phyloP scores from a whole-genome alignment of 2,329 filamentous ascomycete species.

The Colletotrichum sp. region DNA sequence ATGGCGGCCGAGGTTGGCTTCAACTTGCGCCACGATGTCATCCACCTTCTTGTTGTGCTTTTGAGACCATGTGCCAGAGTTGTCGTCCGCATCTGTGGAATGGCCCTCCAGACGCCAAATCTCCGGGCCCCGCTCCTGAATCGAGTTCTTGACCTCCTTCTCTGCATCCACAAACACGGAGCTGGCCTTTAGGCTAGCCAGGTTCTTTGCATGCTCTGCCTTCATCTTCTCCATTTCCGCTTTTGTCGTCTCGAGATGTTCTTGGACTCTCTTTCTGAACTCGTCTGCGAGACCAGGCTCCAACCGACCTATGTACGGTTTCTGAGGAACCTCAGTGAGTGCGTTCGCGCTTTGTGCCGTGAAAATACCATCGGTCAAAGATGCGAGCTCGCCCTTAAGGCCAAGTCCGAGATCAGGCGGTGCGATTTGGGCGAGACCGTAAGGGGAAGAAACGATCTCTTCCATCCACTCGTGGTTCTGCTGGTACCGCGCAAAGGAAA shows the following conservation, averaged over 20 bases:
- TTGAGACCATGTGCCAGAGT: slow-evolving; percentile 37
- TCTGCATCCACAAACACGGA: slow-evolving; percentile 77
- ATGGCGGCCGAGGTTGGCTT: slow-evolving; percentile 71
- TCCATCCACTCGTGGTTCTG: slow-evolving; percentile 99
- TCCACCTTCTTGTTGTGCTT: slow-evolving; percentile 65
- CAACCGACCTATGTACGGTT: slow-evolving; percentile 70
- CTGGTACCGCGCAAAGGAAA: slow-evolving; percentile 85
- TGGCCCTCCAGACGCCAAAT: slow-evolving; percentile 67
- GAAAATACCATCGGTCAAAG: slow-evolving; percentile 85
- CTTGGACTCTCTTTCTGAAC: slow-evolving; percentile 79
- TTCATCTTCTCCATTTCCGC: slow-evolving; percentile 87
- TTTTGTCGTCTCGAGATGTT: slow-evolving; percentile 74
- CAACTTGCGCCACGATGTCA: slow-evolving; percentile 77
- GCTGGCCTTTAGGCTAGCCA: slow-evolving; percentile 76
- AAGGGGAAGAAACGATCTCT: slow-evolving; percentile 90
- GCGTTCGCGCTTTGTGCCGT: slow-evolving; percentile 66
- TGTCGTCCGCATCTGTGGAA: slow-evolving; percentile 50
- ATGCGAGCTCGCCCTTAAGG: slow-evolving; percentile 79
- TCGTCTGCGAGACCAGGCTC: slow-evolving; percentile 80
- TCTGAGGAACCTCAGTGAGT: slow-evolving; percentile 50
- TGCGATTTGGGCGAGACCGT: slow-evolving; percentile 82
- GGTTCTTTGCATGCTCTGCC: slow-evolving; percentile 74
- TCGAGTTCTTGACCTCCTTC: slow-evolving; percentile 72
- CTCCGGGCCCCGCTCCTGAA: slow-evolving; percentile 65
- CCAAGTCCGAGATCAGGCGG: slow-evolving; percentile 89